phyloP scores from a whole-genome alignment of 495 filamentous ascomycete species.

The Gamarada debralockiae region DNA sequence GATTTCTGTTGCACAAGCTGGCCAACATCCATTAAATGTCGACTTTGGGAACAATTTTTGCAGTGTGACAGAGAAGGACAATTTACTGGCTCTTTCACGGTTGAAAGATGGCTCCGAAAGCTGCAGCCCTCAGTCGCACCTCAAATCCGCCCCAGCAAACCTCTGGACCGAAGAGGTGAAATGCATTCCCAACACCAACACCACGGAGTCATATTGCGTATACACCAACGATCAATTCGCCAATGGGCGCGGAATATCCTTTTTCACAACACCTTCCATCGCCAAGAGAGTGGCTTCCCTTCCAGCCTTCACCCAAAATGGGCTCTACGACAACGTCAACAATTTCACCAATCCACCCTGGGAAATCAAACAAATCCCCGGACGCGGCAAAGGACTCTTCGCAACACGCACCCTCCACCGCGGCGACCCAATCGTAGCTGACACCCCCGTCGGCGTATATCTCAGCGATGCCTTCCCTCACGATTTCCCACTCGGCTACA shows the following conservation, averaged over 20 bases:
- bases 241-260: slow-evolving; percentile 21
- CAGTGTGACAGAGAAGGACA: not conserved
- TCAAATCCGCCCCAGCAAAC: not conserved
- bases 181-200: not conserved
- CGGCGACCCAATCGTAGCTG: slow-evolving; percentile 18
- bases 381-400: slow-evolving; percentile 24
- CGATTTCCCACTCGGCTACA: slow-evolving; percentile 11
- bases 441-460: slow-evolving; percentile 22
- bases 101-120: not conserved
- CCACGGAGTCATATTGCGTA: slow-evolving; percentile 11
- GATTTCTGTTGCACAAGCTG: not conserved
- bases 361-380: slow-evolving; percentile 15
- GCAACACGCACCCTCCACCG: slow-evolving; percentile 16
- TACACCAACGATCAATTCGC: slow-evolving; percentile 18
- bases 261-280: slow-evolving; percentile 19
- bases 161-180: not conserved
- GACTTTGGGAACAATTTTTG: not conserved
- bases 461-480: slow-evolving; percentile 16
- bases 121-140: not conserved
- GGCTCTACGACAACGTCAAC: slow-evolving; percentile 12
- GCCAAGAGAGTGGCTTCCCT: slow-evolving; percentile 8
- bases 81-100: not conserved
- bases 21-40: not conserved
- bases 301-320: slow-evolving; percentile 6
- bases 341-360: slow-evolving; percentile 14